Conservation (phyloP, 1,139 yeast species). For the Yamadazyma membranifaciens region DNA sequence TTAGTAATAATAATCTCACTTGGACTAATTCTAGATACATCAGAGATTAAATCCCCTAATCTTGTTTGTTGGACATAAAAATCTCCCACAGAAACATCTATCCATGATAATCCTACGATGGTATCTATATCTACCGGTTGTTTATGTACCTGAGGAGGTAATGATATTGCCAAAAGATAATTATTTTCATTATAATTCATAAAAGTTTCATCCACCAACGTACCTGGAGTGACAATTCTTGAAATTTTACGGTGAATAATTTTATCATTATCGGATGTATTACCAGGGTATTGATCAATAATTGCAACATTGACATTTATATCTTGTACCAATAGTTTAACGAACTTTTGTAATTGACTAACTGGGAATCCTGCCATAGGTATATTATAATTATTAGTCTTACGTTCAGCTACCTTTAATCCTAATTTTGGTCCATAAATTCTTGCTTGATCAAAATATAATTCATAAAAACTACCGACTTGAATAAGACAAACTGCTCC, state of each 20-base stretch:
- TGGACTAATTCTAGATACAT: slow-evolving; percentile 64
- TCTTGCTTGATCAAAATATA: slow-evolving; percentile 86
- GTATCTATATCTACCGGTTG: slow-evolving; percentile 46
- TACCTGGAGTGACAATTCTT: slow-evolving; percentile 89
- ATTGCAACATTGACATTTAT: slow-evolving; percentile 72
- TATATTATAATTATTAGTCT: slow-evolving; percentile 47
- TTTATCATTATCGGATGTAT: slow-evolving; percentile 20
- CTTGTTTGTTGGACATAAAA: slow-evolving; percentile 66
- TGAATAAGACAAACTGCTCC: slow-evolving; percentile 81
- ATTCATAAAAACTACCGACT: slow-evolving; percentile 86
- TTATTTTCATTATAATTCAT: slow-evolving; percentile 72
- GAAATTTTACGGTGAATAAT: slow-evolving; percentile 68
- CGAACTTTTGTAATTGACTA: slow-evolving; percentile 66
- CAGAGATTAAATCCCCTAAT: slow-evolving; percentile 52
- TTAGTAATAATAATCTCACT: slow-evolving; percentile 58
- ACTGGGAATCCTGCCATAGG: slow-evolving; percentile 94
- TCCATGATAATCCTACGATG: slow-evolving; percentile 79
- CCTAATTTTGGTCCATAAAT: slow-evolving; percentile 70
- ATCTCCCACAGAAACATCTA: slow-evolving; percentile 82
- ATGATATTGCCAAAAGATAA: slow-evolving; percentile 61
- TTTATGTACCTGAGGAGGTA: slow-evolving; percentile 49
- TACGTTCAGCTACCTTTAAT: slow-evolving; percentile 43
- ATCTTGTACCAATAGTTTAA: slow-evolving; percentile 70
- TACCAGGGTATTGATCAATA: slow-evolving; percentile 61
- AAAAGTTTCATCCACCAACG: slow-evolving; percentile 83